Base-by-base conservation (phyloP, 345 rosid genomes). In the Fremontodendron californicum region DNA sequence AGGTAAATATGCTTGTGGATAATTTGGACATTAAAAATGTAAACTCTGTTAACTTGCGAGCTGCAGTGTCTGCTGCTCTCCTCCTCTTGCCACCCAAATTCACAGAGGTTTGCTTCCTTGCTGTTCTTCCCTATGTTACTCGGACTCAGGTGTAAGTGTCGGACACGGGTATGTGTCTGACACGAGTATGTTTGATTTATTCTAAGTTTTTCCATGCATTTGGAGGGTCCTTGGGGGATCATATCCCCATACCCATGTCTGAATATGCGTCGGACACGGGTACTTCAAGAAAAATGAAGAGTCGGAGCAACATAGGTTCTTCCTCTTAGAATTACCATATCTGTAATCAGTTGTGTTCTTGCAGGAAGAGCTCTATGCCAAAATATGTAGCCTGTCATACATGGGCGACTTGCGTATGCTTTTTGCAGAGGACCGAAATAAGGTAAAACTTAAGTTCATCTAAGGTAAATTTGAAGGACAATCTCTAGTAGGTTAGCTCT, bases 381-480 rank as follows among this genome's bases (percentile, higher is more conserved):
- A 89, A 86, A 85, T 93, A 81, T 96, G 98, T 84, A 88, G 96
- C 80, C 94, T 93, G 63, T 96, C 99, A 66, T 96, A 96, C 71
- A 88, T 83, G 87, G 98, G 98, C 15, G 98, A 94, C 80, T 75
- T 94, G 84, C 93, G 98, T 10, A 93, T 91, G 97, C 85, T 91
- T 84, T 91, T 94, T 78, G 97, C 97, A 25, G 98, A 94, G 84
- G 97, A 94, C 70, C 84, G 84, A 77, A 87, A 89, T 71, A 94
- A n/a, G 97, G 98, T 94, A 55, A 80, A 57, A 76, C 65, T 67
- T 82, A 33, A 33, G 27, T 25, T 18, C 73, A 48, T 23, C 35
- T 66, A 35, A 25, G 6, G 9, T 31, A 42, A 51, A 55, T 54
- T 39, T 31, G 63, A 31, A 61, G 33, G 42, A 13, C 69, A 71